Conservation (phyloP, 371 early-diverging fungal species). For the Mucor racemosus region DNA sequence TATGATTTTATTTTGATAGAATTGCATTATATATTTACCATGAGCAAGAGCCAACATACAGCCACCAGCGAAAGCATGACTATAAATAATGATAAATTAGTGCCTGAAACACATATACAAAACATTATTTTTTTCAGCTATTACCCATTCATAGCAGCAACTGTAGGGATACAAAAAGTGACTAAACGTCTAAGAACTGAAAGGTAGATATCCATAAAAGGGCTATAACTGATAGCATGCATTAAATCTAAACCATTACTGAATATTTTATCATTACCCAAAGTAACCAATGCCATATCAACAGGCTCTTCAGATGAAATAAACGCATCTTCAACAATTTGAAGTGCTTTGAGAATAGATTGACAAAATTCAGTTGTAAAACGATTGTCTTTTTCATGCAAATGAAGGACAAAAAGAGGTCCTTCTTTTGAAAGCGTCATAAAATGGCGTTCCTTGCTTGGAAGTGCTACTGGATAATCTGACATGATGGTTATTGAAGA, state of each 20-base stretch:
- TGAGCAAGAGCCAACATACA: slow-evolving; percentile 82
- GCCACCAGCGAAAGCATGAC: slow-evolving; percentile 89
- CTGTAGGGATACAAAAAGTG: slow-evolving; percentile 77
- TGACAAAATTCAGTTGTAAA: slow-evolving; percentile 66
- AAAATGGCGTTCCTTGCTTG: slow-evolving; percentile 41
- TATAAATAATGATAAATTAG: slow-evolving; percentile 7
- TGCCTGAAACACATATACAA: not conserved
- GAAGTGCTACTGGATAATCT: slow-evolving; percentile 41
- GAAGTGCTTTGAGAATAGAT: slow-evolving; percentile 63
- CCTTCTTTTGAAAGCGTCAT: slow-evolving; percentile 60
- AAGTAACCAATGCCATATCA: slow-evolving; percentile 65
- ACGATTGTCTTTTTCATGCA: slow-evolving; percentile 70
- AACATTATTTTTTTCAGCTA: not conserved
- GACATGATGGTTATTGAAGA: slow-evolving; percentile 7
- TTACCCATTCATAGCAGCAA: slow-evolving; percentile 82
- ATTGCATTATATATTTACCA: slow-evolving; percentile 35
- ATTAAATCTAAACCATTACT: slow-evolving; percentile 79
- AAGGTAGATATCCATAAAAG: slow-evolving; percentile 59
- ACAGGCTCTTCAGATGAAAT: slow-evolving; percentile 42
- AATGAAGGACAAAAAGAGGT: slow-evolving; percentile 62
- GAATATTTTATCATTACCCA: slow-evolving; percentile 72
- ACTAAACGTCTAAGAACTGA: slow-evolving; percentile 57
- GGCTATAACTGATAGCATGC: slow-evolving; percentile 43
- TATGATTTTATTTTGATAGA: not conserved
- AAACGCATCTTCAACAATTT: slow-evolving; percentile 60